Conservation (phyloP, 2,329 filamentous ascomycete genomes). For the Hypoxylon sp. region DNA sequence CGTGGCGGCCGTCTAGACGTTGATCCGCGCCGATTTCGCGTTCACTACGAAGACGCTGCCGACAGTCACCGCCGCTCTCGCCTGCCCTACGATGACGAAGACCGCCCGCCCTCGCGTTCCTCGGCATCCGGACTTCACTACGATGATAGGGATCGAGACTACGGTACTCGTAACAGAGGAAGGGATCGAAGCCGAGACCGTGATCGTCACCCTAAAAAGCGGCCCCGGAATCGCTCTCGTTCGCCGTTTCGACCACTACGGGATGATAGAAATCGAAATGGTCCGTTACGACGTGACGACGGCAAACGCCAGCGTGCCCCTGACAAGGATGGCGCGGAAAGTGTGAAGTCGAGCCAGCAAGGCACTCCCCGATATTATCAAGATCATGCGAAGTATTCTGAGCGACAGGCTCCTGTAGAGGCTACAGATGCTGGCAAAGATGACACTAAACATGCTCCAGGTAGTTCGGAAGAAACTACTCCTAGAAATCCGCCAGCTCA, state of each 20-base stretch:
- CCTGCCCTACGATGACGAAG: slow-evolving; percentile 70
- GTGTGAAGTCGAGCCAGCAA: slow-evolving; percentile 63
- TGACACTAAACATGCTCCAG: slow-evolving; percentile 78
- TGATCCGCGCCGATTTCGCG: slow-evolving; percentile 73
- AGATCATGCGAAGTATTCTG: slow-evolving; percentile 72
- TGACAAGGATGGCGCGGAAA: slow-evolving; percentile 53
- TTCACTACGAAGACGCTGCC: slow-evolving; percentile 72
- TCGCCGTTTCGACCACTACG: slow-evolving; percentile 52
- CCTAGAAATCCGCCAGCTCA: slow-evolving; percentile 47
- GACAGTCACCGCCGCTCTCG: slow-evolving; percentile 65
- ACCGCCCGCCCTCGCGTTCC: slow-evolving; percentile 63
- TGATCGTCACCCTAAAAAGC: slow-evolving; percentile 66
- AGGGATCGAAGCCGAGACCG: slow-evolving; percentile 52
- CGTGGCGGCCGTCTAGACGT: slow-evolving; percentile 60
- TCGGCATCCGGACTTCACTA: slow-evolving; percentile 59
- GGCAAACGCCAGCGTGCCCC: slow-evolving; percentile 47
- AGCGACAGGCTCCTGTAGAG: slow-evolving; percentile 72
- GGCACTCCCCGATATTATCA: slow-evolving; percentile 63
- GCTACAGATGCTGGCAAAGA: slow-evolving; percentile 71
- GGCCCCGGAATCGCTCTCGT: slow-evolving; percentile 63
- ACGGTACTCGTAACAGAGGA: slow-evolving; percentile 51
- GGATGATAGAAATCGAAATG: slow-evolving; percentile 50
- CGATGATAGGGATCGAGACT: slow-evolving; percentile 66
- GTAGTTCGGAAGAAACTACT: slow-evolving; percentile 64
- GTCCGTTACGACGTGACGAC: slow-evolving; percentile 47